These are phyloP conservation scores for Echinosphaeria canescens DNA, from an alignment of 2,329 filamentous ascomycete genomes.

Conservation along the genomic window DNA sequence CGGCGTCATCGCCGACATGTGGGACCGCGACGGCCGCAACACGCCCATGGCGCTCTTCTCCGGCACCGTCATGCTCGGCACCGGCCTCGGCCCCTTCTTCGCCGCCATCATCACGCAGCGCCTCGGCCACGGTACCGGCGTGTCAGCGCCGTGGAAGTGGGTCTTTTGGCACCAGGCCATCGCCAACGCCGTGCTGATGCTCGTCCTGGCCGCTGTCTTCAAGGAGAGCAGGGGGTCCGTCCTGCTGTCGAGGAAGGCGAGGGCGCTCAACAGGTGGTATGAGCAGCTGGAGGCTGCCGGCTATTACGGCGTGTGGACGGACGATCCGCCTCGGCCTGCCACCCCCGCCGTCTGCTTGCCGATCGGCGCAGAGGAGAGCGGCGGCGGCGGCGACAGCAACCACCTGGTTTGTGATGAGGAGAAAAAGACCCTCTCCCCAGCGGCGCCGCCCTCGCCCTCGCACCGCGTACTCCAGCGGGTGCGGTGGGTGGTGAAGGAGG, in stretches of 20 bases:
- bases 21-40: slow-evolving; percentile 57
- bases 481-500: slow-evolving; percentile 60
- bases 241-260: slow-evolving; percentile 54
- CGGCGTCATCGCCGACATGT: slow-evolving; percentile 79
- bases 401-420: slow-evolving; percentile 4
- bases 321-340: slow-evolving; percentile 2
- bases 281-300: slow-evolving; percentile 46
- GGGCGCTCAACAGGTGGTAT: slow-evolving; percentile 58
- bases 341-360: no score
- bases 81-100: slow-evolving; percentile 56
- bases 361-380: no score
- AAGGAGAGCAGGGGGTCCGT: slow-evolving; percentile 69
- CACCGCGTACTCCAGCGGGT: slow-evolving; percentile 25
- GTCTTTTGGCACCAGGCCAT: slow-evolving; percentile 77
- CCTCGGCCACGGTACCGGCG: slow-evolving; percentile 13
- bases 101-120: slow-evolving; percentile 46
- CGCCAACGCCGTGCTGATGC: slow-evolving; percentile 36
- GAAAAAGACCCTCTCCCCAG: slow-evolving; percentile 2
- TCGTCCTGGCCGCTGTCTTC: slow-evolving; percentile 47
- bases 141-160: slow-evolving; percentile 51
- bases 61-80: slow-evolving; percentile 58
- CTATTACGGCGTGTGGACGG: slow-evolving; percentile 22
- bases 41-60: slow-evolving; percentile 81
- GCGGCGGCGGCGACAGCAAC: slow-evolving; percentile 1
- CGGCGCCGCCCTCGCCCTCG: no score